phyloP scores from a whole-genome alignment of 129 eudicot genomes.

The Escallonia rubra region DNA sequence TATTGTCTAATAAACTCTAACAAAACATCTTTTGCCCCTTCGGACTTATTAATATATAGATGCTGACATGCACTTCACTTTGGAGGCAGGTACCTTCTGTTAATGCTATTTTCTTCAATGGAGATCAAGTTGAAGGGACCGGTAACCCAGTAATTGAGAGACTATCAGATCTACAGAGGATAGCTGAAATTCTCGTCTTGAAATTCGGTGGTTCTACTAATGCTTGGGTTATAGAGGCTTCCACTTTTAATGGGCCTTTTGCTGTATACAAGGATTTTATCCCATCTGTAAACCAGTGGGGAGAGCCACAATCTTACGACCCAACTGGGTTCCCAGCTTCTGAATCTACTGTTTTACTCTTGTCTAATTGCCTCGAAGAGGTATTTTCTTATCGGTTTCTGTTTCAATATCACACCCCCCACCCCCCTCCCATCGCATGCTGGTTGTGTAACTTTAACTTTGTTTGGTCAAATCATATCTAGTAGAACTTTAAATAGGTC shows the following conservation, averaged over 20 bases:
- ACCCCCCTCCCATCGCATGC: too few relatives aligned
- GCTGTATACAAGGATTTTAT: slow-evolving; percentile 82
- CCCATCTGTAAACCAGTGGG: slow-evolving; percentile 62
- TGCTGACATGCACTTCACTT: slow-evolving; percentile 2
- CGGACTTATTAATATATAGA: background rate
- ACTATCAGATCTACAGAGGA: slow-evolving; percentile 60
- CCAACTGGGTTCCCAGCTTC: slow-evolving; percentile 76
- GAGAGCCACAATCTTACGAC: slow-evolving; percentile 72
- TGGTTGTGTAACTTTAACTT: too few relatives aligned
- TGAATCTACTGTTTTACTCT: slow-evolving; percentile 47
- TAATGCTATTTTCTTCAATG: slow-evolving; percentile 81
- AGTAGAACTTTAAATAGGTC: too few relatives aligned
- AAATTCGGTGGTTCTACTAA: slow-evolving; percentile 69
- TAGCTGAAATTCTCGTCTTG: slow-evolving; percentile 64
- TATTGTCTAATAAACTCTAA: background rate
- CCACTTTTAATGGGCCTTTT: slow-evolving; percentile 84
- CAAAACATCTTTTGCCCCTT: background rate
- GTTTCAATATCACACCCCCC: too few relatives aligned
- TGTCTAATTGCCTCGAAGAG: slow-evolving; percentile 68
- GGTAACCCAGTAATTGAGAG: slow-evolving; percentile 90
- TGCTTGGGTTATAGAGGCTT: slow-evolving; percentile 88
- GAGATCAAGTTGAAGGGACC: slow-evolving; percentile 84
- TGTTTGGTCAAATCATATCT: too few relatives aligned
- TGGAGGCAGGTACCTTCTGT: slow-evolving; percentile 61
- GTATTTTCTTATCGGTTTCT: slow-evolving; percentile 18